Percentiles rank a stretch among this genome's conserved stretches.
These are phyloP conservation scores for Mycena galericulata DNA, from an alignment of 768 basidiomycete genomes.

Conservation along the genomic window DNA sequence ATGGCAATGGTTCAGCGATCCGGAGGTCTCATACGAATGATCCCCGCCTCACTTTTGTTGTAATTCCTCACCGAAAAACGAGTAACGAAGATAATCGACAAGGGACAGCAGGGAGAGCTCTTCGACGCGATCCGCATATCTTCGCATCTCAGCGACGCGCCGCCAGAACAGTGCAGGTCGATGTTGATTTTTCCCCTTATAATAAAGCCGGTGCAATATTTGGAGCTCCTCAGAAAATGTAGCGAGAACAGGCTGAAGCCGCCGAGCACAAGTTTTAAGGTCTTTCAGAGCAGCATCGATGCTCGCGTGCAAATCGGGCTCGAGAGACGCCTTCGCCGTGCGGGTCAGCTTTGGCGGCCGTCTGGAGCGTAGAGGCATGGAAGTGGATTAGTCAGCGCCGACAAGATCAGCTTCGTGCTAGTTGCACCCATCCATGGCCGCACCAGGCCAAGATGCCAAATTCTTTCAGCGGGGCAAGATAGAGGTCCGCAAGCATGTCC, in stretches of 20 bases:
- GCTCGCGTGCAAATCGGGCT: slow-evolving; percentile 46
- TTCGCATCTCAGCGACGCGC: slow-evolving; percentile 70
- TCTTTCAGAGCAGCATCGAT: slow-evolving; percentile 72
- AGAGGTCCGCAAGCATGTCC: slow-evolving; percentile 64
- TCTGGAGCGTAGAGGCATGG: slow-evolving; percentile 9
- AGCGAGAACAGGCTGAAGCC: slow-evolving; percentile 58
- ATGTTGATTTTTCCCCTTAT: slow-evolving; percentile 87
- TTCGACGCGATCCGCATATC: slow-evolving; percentile 57
- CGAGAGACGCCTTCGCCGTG: slow-evolving; percentile 43
- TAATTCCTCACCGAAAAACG: slow-evolving; percentile 62
- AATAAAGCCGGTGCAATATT: slow-evolving; percentile 75
- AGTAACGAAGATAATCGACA: slow-evolving; percentile 56
- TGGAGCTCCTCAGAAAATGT: slow-evolving; percentile 64
- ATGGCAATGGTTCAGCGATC: slow-evolving; percentile 9
- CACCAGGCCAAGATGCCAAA: slow-evolving; percentile 88
- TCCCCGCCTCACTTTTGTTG: slow-evolving; percentile 49
- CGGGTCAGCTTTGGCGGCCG: slow-evolving; percentile 28
- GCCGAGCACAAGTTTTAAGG: slow-evolving; percentile 66
- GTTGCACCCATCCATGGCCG: slow-evolving; percentile 43
- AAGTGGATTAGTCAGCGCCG: background rate
- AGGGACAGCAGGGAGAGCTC: slow-evolving; percentile 44
- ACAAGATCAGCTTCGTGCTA: slow-evolving; percentile 15
- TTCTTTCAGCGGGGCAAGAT: slow-evolving; percentile 95
- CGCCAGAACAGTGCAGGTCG: slow-evolving; percentile 77
- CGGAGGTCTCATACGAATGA: background rate